Conservation (phyloP, 192 early-diverging fungal species). For the Mortierella antarctica region DNA sequence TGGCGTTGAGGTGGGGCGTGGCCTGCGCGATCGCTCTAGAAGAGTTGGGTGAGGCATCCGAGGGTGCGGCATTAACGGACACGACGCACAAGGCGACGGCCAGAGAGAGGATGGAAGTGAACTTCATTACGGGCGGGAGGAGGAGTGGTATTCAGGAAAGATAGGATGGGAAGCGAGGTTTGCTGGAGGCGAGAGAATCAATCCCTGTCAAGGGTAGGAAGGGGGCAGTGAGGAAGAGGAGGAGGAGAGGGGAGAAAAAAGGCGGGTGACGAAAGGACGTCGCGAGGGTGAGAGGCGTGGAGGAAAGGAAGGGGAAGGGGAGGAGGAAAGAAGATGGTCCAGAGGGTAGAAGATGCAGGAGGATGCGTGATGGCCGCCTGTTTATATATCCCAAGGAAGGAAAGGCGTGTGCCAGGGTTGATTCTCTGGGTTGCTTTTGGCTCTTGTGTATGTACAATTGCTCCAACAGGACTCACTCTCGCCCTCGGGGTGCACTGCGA, state of each 20-base stretch:
- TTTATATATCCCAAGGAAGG: background rate
- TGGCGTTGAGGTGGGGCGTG: background rate
- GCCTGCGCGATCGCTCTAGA: background rate
- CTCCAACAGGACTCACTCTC: too few relatives aligned
- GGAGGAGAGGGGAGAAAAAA: background rate
- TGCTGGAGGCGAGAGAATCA: background rate
- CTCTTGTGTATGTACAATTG: background rate
- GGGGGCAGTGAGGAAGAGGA: conserved; percentile 18
- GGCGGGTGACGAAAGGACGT: conserved; percentile 5
- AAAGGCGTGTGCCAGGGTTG: background rate
- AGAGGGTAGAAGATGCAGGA: background rate
- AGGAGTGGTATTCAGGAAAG: background rate
- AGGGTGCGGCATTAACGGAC: conserved; percentile 21
- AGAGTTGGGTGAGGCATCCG: background rate
- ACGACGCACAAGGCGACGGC: conserved; percentile 37
- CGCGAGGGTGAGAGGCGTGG: background rate
- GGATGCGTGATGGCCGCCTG: too few relatives aligned
- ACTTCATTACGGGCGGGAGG: conserved; percentile 28
- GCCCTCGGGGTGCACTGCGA: too few relatives aligned
- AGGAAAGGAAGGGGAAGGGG: conserved; percentile 12
- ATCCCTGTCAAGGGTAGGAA: conserved; percentile 53
- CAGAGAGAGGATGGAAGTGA: conserved; percentile 45
- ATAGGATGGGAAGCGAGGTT: background rate
- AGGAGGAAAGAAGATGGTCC: background rate
- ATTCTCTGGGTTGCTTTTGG: background rate